These are phyloP conservation scores for Pestalotiopsis sp. DNA, from an alignment of 2,329 filamentous ascomycete genomes.

Conservation along the genomic window DNA sequence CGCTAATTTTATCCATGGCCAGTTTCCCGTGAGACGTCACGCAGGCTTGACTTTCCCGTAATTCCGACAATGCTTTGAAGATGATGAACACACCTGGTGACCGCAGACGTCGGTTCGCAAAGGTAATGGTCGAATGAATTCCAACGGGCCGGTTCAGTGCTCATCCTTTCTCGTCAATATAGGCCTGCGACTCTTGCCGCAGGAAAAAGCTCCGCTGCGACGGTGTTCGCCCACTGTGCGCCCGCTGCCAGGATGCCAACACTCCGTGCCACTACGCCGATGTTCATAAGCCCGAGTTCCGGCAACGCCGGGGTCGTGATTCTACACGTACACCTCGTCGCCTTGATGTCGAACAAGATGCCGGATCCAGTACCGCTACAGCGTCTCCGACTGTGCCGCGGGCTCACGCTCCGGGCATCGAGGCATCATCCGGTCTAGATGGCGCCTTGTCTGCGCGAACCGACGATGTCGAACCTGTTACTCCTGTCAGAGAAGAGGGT, in stretches of 20 bases:
- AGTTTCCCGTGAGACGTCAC: neutral
- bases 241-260: neutral
- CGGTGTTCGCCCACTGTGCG: slow-evolving; percentile 4
- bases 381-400: neutral
- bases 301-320: neutral
- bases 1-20: neutral
- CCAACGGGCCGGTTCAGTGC: no score
- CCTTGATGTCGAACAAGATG: neutral
- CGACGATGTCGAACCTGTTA: neutral
- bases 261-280: slow-evolving; percentile 5
- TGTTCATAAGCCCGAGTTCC: neutral
- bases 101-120: neutral
- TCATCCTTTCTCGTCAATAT: no score
- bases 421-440: neutral
- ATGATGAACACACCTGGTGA: neutral
- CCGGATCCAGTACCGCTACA: neutral
- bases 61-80: neutral
- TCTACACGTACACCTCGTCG: neutral
- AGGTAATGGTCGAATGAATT: neutral
- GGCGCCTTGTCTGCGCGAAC: neutral
- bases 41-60: neutral
- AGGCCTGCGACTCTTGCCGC: slow-evolving; percentile 8
- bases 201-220: slow-evolving; percentile 3
- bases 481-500: neutral
- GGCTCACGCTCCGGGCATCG: neutral